These are phyloP conservation scores for Leonotis leonurus DNA, from an alignment of 257 asterid species.

Conservation along the genomic window DNA sequence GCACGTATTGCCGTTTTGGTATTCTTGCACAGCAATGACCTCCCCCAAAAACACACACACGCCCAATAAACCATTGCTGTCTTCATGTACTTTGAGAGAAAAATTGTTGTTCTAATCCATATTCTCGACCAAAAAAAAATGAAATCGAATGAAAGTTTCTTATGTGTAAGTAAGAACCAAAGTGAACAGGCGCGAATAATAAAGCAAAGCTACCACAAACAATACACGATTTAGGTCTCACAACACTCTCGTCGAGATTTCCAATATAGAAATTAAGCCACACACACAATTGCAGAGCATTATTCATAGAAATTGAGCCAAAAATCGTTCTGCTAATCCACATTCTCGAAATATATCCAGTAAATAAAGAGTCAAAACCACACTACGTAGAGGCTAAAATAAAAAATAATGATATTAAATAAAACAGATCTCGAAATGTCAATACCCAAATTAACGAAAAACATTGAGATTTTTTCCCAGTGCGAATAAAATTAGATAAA, in stretches of 20 bases:
- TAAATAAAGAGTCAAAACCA: background rate
- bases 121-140: background rate
- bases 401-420: too few species aligned
- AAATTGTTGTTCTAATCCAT: too few species aligned
- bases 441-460: background rate
- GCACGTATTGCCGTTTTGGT: background rate
- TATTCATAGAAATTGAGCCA: background rate
- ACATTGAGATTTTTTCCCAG: background rate
- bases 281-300: background rate
- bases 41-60: too few species aligned
- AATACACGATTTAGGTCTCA: too few species aligned
- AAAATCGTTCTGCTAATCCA: background rate
- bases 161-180: too few species aligned
- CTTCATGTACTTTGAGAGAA: too few species aligned
- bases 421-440: background rate
- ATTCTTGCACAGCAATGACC: background rate
- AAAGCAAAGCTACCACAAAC: too few species aligned
- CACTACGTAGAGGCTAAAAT: background rate
- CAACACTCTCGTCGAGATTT: too few species aligned
- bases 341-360: background rate
- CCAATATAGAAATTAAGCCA: too few species aligned
- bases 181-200: too few species aligned
- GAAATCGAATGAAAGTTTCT: too few species aligned
- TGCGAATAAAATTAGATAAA: background rate
- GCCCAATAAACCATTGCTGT: too few species aligned